Percentiles rank a stretch among this genome's conserved stretches.
Evolutionary conservation across 1,284 basidiomycete species (phyloP).

Genomic region (Ganoderma resinaceum): DNA sequence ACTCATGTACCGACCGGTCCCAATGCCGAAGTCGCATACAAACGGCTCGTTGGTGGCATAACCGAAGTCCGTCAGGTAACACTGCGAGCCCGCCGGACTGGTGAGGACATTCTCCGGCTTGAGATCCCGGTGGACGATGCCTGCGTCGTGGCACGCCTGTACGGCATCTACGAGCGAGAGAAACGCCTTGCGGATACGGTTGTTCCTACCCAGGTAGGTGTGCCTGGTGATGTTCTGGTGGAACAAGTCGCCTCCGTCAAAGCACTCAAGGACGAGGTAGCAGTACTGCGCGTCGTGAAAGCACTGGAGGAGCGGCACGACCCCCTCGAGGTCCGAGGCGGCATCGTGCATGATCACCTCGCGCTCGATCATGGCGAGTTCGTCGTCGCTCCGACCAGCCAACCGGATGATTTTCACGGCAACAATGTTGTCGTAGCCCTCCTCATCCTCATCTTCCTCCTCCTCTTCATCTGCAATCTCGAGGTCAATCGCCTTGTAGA

Average conservation of each 20-base stretch:
- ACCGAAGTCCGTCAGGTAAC: constrained; percentile 74
- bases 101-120: constrained; percentile 81
- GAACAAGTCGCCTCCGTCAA: constrained; percentile 69
- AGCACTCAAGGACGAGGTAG: constrained; percentile 70
- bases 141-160: constrained; percentile 62
- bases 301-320: constrained; percentile 65
- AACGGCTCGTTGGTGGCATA: constrained; percentile 61
- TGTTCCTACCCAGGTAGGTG: constrained; percentile 56
- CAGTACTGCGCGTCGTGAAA: constrained; percentile 63
- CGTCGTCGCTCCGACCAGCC: constrained; percentile 3
- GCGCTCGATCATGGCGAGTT: constrained; percentile 20
- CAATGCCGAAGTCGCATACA: constrained; percentile 58
- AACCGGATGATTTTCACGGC: constrained; percentile 37
- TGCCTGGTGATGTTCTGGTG: constrained; percentile 61
- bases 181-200: constrained; percentile 57
- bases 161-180: constrained; percentile 71
- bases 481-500: constrained; percentile 42
- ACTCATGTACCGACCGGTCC: constrained; percentile 64
- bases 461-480: constrained; percentile 6
- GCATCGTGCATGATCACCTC: constrained; percentile 54
- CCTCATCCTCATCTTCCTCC: too few relatives aligned
- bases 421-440: constrained; percentile 31
- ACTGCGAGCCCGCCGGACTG: constrained; percentile 50
- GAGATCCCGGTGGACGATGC: constrained; percentile 74
- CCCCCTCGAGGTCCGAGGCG: constrained; percentile 61